A percentile compares a stretch with the other conserved stretches of the same genome.
Evolutionary conservation across 768 basidiomycete species (phyloP).

Genomic region (Rhodotorula sphaerocarpa): DNA sequence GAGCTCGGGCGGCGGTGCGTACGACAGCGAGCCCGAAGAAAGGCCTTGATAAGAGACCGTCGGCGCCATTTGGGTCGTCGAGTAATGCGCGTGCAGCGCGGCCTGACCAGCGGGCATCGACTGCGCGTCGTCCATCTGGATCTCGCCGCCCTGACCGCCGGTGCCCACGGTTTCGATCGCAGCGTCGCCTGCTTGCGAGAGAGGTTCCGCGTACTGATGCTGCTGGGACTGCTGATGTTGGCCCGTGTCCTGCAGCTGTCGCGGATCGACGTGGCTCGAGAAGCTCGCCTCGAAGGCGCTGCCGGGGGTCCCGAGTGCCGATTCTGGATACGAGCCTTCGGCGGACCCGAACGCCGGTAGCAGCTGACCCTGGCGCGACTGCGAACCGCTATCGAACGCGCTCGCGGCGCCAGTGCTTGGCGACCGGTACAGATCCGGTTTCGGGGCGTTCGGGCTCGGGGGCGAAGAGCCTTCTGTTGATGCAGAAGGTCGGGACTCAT

Average conservation of each 20-base stretch:
- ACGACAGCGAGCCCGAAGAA: conserved; percentile 18
- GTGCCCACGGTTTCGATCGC: neutral
- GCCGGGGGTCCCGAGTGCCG: conserved; percentile 9
- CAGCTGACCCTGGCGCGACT: neutral
- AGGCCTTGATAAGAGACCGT: conserved; percentile 3
- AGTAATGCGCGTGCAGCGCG: conserved; percentile 27
- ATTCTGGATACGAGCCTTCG: neutral
- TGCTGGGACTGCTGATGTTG: neutral
- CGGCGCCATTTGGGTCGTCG: conserved; percentile 3
- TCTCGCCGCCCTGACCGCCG: neutral
- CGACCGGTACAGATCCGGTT: conserved; percentile 11
- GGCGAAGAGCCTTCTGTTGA: conserved; percentile 10
- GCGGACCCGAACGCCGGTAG: neutral
- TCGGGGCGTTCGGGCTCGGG: conserved; percentile 15
- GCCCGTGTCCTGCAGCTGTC: conserved; percentile 7
- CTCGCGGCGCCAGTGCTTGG: conserved; percentile 8
- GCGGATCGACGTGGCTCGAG: conserved; percentile 5
- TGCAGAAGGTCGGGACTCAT: too few species aligned
- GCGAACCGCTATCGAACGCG: conserved; percentile 7
- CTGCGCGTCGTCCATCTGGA: conserved; percentile 21
- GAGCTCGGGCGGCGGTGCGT: conserved; percentile 16
- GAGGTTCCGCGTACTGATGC: too few species aligned
- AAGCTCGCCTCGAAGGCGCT: conserved; percentile 10
- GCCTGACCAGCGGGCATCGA: conserved; percentile 21
- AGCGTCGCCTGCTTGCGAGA: too few species aligned